Percentiles rank a stretch among this genome's conserved stretches.
Conservation (phyloP, 176 grass and related monocot genomes). For the Echinochloa phyllopogon region DNA sequence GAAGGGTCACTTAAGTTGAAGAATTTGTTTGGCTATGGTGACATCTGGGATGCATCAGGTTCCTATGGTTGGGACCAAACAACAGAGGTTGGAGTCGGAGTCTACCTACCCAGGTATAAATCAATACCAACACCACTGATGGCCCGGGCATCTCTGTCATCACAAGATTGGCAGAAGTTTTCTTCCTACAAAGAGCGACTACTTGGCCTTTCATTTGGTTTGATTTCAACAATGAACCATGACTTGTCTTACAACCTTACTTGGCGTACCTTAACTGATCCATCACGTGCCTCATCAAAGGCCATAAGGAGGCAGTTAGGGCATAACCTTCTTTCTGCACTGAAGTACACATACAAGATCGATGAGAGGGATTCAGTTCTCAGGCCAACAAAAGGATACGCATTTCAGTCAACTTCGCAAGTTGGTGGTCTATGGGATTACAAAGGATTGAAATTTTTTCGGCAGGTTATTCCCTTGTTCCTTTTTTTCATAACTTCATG, state of each 20-base stretch:
- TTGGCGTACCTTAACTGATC: slow-evolving; percentile 78
- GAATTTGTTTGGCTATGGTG: slow-evolving; percentile 85
- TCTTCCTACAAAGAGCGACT: slow-evolving; percentile 83
- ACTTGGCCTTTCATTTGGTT: slow-evolving; percentile 78
- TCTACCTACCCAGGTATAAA: slow-evolving; percentile 79
- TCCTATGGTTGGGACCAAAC: slow-evolving; percentile 74
- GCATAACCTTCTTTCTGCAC: slow-evolving; percentile 80
- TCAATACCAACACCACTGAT: slow-evolving; percentile 71
- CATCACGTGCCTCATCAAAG: slow-evolving; percentile 56
- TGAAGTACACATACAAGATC: slow-evolving; percentile 92
- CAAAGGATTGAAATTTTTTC: slow-evolving; percentile 72
- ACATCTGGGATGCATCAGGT: slow-evolving; percentile 88
- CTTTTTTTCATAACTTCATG: not conserved
- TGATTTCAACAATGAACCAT: slow-evolving; percentile 87
- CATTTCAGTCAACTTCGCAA: slow-evolving; percentile 85
- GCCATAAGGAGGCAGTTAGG: slow-evolving; percentile 81
- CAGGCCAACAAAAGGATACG: slow-evolving; percentile 88
- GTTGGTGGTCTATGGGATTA: slow-evolving; percentile 75
- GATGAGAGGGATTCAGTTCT: slow-evolving; percentile 82
- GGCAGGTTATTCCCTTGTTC: slow-evolving; percentile 60
- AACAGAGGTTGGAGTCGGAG: slow-evolving; percentile 70
- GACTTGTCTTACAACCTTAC: slow-evolving; percentile 81
- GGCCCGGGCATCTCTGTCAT: slow-evolving; percentile 69
- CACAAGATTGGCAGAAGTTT: slow-evolving; percentile 82
- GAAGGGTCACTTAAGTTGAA: slow-evolving; percentile 87